Evolutionary conservation across 495 filamentous ascomycete genomes (phyloP).

Genomic region (Podospora pseudoanserina): DNA sequence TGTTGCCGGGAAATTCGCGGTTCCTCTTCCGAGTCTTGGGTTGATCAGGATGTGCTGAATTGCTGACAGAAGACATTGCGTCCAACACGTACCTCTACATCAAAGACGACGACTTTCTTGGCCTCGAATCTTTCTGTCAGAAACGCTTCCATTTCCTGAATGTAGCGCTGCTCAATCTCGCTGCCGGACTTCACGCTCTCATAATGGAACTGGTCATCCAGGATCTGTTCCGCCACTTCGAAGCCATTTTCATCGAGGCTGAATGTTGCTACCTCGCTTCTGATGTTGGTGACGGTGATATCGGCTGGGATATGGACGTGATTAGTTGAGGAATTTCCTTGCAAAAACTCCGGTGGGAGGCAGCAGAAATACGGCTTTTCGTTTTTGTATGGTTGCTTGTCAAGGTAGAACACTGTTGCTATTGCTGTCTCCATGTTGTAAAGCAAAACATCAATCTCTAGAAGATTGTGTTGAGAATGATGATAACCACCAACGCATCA

Average conservation of each 20-base stretch:
- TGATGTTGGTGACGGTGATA: not conserved
- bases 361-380: not conserved
- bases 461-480: not conserved
- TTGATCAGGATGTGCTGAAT: not conserved
- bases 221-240: not conserved
- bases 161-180: not conserved
- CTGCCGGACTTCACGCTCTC: not conserved
- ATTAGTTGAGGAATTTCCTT: not conserved
- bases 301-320: not conserved
- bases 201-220: not conserved
- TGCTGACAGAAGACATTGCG: not conserved
- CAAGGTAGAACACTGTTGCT: not conserved
- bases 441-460: not conserved
- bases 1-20: not conserved
- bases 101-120: not conserved
- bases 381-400: not conserved
- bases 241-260: not conserved
- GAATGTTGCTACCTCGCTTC: not conserved
- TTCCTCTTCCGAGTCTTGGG: not conserved
- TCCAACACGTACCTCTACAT: not conserved
- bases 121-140: not conserved
- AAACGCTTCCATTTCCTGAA: not conserved
- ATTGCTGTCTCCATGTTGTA: not conserved
- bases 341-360: not conserved
- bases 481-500: not conserved